phyloP scores from a whole-genome alignment of 148 eudicot species.

The Rhododendron vialii region DNA sequence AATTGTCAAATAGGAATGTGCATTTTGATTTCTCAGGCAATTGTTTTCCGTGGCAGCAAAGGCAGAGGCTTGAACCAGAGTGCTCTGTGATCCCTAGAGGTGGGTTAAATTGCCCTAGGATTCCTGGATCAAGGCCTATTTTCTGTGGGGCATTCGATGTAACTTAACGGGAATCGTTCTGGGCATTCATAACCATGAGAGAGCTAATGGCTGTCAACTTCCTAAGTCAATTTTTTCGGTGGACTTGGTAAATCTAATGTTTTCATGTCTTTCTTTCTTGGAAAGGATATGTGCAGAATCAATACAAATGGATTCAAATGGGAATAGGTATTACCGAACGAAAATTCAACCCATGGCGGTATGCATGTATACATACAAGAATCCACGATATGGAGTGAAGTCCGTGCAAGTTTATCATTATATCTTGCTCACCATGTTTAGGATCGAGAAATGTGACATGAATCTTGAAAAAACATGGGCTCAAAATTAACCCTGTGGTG shows the following conservation, averaged over 20 bases:
- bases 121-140: constrained; percentile 52
- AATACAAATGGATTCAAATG: background rate
- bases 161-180: constrained; percentile 5
- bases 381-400: background rate
- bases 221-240: background rate
- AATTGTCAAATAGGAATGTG: constrained; percentile 33
- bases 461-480: background rate
- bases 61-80: constrained; percentile 73
- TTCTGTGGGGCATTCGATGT: constrained; percentile 69
- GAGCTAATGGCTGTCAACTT: background rate
- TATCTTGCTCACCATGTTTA: background rate
- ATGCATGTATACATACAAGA: background rate
- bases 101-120: constrained; percentile 43
- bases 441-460: background rate
- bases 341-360: background rate
- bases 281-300: background rate
- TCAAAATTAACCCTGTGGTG: background rate
- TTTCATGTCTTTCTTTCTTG: background rate
- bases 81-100: constrained; percentile 48
- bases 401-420: background rate
- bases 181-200: constrained; percentile 31
- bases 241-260: background rate
- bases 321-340: background rate
- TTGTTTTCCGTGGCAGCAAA: constrained; percentile 56
- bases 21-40: constrained; percentile 68